A percentile compares a stretch with the other conserved stretches of the same genome.
Conservation (phyloP, 2,329 filamentous ascomycete species). For the Knufia petricola region DNA sequence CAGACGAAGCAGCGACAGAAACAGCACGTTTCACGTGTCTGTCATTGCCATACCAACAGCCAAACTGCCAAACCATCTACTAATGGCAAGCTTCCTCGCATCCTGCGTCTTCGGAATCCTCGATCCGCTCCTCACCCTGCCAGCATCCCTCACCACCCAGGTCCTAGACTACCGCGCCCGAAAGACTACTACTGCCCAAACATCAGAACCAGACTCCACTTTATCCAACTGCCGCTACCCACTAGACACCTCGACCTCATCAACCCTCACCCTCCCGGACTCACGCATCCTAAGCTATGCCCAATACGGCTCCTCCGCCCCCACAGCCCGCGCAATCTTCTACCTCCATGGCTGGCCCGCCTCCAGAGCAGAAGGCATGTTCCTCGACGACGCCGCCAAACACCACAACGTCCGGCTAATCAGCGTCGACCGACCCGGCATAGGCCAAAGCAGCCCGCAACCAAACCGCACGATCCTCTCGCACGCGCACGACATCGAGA, state of each 20-base stretch:
- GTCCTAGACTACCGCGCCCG: no score
- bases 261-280: conserved; percentile 27
- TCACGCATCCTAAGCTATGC: conserved; percentile 32
- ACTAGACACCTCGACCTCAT: conserved; percentile 23
- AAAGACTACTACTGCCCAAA: no score
- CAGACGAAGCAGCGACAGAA: no score
- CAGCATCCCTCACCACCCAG: no score
- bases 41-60: no score
- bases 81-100: no score
- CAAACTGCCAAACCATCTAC: no score
- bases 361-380: conserved; percentile 34
- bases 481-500: conserved; percentile 35
- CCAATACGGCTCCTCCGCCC: conserved; percentile 30
- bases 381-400: conserved; percentile 27
- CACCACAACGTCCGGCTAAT: conserved; percentile 33
- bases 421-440: conserved; percentile 36
- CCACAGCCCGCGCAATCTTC: conserved; percentile 28
- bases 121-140: no score
- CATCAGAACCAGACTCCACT: no score
- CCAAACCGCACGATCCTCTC: conserved; percentile 31
- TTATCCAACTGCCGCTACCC: conserved; percentile 15
- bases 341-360: conserved; percentile 38
- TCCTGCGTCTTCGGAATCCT: no score
- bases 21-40: no score
- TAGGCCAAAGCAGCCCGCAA: conserved; percentile 33